Percentiles rank a stretch among this genome's conserved stretches.
Conservation (phyloP, 192 early-diverging fungal species). For the Backusella tuberculispora region DNA sequence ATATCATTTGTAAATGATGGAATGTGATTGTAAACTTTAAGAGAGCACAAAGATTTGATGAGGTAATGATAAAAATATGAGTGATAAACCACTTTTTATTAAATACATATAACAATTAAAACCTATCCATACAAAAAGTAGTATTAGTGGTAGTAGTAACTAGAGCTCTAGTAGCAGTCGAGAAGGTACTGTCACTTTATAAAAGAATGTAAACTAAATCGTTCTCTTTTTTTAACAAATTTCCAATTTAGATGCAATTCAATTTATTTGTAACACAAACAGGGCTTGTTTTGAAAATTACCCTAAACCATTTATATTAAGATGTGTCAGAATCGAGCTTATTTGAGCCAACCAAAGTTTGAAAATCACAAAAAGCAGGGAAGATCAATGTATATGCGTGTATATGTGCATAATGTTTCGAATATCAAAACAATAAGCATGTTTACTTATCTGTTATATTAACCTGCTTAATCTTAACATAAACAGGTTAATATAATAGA, state of each 20-base stretch:
- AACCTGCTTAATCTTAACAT: too few relatives aligned
- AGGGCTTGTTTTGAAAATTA: background rate
- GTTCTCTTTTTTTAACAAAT: too few relatives aligned
- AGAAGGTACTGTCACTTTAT: background rate
- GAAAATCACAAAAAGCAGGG: background rate
- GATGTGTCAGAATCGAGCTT: constrained; percentile 4
- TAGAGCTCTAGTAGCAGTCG: background rate
- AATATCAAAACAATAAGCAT: too few relatives aligned
- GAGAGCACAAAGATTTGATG: background rate
- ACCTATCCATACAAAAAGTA: background rate
- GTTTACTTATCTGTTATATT: too few relatives aligned
- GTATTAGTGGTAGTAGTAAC: background rate
- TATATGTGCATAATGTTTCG: too few relatives aligned
- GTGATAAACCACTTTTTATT: too few relatives aligned
- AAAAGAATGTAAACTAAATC: background rate
- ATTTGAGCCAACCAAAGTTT: constrained; percentile 3
- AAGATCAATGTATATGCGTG: background rate
- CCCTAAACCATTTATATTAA: constrained; percentile 5
- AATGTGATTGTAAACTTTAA: constrained; percentile 8
- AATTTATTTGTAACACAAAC: background rate
- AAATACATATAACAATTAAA: too few relatives aligned
- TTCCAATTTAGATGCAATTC: background rate
- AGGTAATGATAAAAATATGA: background rate
- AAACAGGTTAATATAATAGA: too few relatives aligned
- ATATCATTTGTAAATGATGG: background rate